Conservation (phyloP, 495 filamentous ascomycete genomes). For the Aspergillus heteromorphus region DNA sequence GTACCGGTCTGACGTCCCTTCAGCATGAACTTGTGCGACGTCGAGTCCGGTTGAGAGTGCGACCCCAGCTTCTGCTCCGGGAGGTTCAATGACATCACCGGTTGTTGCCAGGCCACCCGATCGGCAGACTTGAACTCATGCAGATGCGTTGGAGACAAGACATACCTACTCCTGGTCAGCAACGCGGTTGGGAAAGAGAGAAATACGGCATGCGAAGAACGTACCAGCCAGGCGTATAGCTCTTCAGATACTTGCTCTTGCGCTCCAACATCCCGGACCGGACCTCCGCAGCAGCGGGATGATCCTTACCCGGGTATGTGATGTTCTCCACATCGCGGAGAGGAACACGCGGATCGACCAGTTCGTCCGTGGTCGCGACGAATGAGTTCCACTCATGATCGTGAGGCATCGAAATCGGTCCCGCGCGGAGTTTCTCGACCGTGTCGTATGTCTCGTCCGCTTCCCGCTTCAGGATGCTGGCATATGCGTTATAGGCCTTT, state of each 20-base stretch:
- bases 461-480: slow-evolving; percentile 82
- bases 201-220: slow-evolving; percentile 17
- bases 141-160: slow-evolving; percentile 90
- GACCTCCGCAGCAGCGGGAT: slow-evolving; percentile 81
- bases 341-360: slow-evolving; percentile 80
- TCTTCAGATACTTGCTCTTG: slow-evolving; percentile 98
- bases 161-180: slow-evolving; percentile 65
- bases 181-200: background rate
- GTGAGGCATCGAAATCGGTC: slow-evolving; percentile 82
- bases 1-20: slow-evolving; percentile 90
- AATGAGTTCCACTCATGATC: slow-evolving; percentile 88
- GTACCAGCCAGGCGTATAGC: slow-evolving; percentile 94
- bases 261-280: slow-evolving; percentile 87
- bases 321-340: slow-evolving; percentile 77
- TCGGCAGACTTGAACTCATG: slow-evolving; percentile 97
- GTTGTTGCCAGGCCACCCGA: slow-evolving; percentile 61
- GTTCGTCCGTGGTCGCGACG: slow-evolving; percentile 73
- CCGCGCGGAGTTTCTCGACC: slow-evolving; percentile 74
- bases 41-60: slow-evolving; percentile 74
- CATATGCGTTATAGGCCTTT: slow-evolving; percentile 90
- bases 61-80: slow-evolving; percentile 93
- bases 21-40: slow-evolving; percentile 96
- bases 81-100: slow-evolving; percentile 93
- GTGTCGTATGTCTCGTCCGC: slow-evolving; percentile 73
- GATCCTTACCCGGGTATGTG: slow-evolving; percentile 87